phyloP scores from a whole-genome alignment of 2,329 filamentous ascomycete species.

The Sclerotinia subarctica region DNA sequence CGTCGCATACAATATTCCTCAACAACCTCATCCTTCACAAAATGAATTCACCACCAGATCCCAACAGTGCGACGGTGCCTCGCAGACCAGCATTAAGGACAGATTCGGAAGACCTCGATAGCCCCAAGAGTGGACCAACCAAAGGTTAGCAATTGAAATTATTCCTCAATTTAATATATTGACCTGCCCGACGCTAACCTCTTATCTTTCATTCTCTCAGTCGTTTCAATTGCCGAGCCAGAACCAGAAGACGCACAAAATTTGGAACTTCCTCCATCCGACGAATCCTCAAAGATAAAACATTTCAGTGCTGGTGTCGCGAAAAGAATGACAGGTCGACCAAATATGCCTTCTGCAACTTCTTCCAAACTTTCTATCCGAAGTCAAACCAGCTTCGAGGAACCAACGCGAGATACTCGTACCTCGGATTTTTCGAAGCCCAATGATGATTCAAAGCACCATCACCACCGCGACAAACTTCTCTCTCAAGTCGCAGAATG shows the following conservation, averaged over 20 bases:
- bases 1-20: neutral
- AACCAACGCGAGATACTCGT: constrained; percentile 17
- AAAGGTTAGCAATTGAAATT: constrained; percentile 32
- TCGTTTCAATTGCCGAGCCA: constrained; percentile 35
- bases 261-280: constrained; percentile 21
- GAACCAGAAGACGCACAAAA: constrained; percentile 32
- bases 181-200: constrained; percentile 2
- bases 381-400: constrained; percentile 34
- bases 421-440: constrained; percentile 21
- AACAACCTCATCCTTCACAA: neutral
- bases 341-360: constrained; percentile 25
- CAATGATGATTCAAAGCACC: constrained; percentile 26
- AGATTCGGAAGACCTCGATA: constrained; percentile 23
- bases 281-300: constrained; percentile 30
- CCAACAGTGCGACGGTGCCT: constrained; percentile 9
- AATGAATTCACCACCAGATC: constrained; percentile 15
- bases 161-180: constrained; percentile 4
- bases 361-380: constrained; percentile 30
- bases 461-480: constrained; percentile 49
- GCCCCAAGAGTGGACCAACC: constrained; percentile 31
- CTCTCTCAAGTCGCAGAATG: constrained; percentile 76
- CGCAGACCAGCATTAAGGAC: constrained; percentile 18
- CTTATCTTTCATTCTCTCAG: constrained; percentile 28
- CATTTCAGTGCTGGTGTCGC: constrained; percentile 32
- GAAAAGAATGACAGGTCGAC: constrained; percentile 34